phyloP scores from a whole-genome alignment of 306 rosid genomes.

The Trichosanthes cucumerina region DNA sequence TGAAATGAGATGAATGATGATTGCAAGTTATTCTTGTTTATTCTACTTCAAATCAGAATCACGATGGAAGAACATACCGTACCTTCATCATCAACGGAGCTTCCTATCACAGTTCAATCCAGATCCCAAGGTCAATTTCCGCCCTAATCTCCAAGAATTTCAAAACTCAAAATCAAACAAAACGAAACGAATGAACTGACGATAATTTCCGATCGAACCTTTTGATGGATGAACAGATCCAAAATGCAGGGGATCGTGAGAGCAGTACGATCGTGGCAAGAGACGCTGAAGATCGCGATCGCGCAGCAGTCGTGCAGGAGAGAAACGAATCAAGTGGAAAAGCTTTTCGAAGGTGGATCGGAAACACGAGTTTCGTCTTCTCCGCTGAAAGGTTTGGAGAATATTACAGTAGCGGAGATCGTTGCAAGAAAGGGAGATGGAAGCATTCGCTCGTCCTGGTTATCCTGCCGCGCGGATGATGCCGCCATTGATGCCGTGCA shows the following conservation, averaged over 20 bases:
- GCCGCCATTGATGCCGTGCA: constrained; percentile 48
- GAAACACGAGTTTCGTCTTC: constrained; percentile 28
- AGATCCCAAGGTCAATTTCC: not conserved
- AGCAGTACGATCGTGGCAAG: constrained; percentile 27
- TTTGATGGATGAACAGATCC: constrained; percentile 19
- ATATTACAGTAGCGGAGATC: constrained; percentile 68
- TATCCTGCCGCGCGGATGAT: constrained; percentile 54
- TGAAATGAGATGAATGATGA: not conserved
- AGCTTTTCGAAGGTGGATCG: constrained; percentile 18
- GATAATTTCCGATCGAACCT: not conserved
- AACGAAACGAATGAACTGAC: not conserved
- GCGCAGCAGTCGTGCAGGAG: constrained; percentile 27
- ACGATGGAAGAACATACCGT: not conserved
- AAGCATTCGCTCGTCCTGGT: constrained; percentile 57
- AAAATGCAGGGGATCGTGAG: constrained; percentile 49
- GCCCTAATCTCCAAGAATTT: not conserved
- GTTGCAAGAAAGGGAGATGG: constrained; percentile 48
- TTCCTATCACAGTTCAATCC: not conserved
- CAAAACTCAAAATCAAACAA: too few species aligned
- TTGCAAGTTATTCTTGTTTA: constrained; percentile 4
- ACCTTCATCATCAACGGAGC: not conserved
- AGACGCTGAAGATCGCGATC: constrained; percentile 31
- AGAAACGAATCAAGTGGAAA: constrained; percentile 26
- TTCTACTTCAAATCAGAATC: not conserved
- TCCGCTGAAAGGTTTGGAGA: constrained; percentile 60